Percentiles rank a stretch among this genome's conserved stretches.
These are phyloP conservation scores for Elsinoe fawcettii DNA, from an alignment of 2,329 filamentous ascomycete genomes.

Conservation along the genomic window DNA sequence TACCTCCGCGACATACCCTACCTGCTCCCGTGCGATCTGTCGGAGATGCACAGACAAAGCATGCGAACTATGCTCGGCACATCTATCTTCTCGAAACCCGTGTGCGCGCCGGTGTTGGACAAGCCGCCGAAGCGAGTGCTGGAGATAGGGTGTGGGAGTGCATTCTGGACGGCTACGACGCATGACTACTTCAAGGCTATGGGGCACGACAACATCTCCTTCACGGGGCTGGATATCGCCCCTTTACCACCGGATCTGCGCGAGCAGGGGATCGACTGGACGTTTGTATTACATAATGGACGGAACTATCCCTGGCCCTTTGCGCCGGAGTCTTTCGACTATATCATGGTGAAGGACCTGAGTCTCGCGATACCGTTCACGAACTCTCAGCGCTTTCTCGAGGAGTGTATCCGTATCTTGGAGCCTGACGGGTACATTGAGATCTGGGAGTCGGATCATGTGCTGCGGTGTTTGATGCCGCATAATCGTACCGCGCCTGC, in stretches of 20 bases:
- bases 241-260: conserved; percentile 58
- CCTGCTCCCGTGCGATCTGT: conserved; percentile 79
- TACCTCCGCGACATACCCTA: conserved; percentile 77
- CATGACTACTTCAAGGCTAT: conserved; percentile 67
- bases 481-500: conserved; percentile 58
- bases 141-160: conserved; percentile 80
- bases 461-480: conserved; percentile 72
- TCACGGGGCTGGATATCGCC: conserved; percentile 76
- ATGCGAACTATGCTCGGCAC: conserved; percentile 74
- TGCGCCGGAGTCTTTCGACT: conserved; percentile 69
- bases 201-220: conserved; percentile 63
- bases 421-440: conserved; percentile 73
- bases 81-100: conserved; percentile 70
- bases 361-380: conserved; percentile 58
- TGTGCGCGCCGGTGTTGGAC: conserved; percentile 62
- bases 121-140: conserved; percentile 68
- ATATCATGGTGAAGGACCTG: conserved; percentile 82
- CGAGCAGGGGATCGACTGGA: conserved; percentile 75
- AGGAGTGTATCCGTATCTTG: conserved; percentile 70
- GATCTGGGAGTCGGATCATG: conserved; percentile 82
- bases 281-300: conserved; percentile 80
- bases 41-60: conserved; percentile 80
- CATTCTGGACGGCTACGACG: conserved; percentile 83
- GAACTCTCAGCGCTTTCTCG: conserved; percentile 50
- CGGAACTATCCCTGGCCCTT: conserved; percentile 70